Conservation (phyloP, 2,329 filamentous ascomycete genomes). For the Aureobasidium leucospermi region DNA sequence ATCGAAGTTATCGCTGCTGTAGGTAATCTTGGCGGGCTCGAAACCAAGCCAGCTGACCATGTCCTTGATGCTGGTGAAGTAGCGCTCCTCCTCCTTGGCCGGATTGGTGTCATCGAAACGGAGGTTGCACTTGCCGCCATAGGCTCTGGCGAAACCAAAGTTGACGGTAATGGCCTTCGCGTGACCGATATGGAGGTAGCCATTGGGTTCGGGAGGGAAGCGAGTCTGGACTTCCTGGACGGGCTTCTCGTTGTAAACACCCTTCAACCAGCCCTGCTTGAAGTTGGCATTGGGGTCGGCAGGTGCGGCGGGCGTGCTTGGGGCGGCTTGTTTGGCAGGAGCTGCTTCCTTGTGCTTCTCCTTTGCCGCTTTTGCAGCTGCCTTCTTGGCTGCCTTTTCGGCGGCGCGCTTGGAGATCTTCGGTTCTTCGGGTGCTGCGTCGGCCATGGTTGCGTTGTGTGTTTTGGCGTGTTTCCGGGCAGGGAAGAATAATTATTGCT, state of each 20-base stretch:
- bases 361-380: constrained; percentile 38
- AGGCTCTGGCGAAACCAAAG: constrained; percentile 84
- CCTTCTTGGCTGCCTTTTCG: constrained; percentile 44
- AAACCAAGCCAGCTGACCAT: constrained; percentile 85
- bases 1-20: constrained; percentile 87
- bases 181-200: constrained; percentile 88
- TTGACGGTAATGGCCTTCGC: constrained; percentile 94
- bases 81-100: constrained; percentile 82
- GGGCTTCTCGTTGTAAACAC: constrained; percentile 44
- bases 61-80: constrained; percentile 82
- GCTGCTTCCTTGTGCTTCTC: constrained; percentile 33
- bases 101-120: constrained; percentile 96
- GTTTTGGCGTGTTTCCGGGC: not conserved
- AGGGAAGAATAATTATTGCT: not conserved
- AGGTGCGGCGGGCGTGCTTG: constrained; percentile 15
- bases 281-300: constrained; percentile 37
- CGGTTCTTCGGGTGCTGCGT: constrained; percentile 22
- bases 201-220: constrained; percentile 65
- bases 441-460: constrained; percentile 22
- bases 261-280: constrained; percentile 43
- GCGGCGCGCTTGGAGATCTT: constrained; percentile 41
- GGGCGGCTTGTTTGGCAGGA: constrained; percentile 18
- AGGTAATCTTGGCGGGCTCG: constrained; percentile 68
- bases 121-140: constrained; percentile 69
- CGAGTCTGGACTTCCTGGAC: constrained; percentile 40